Evolutionary conservation across 371 early-diverging fungal species (phyloP), one percentile per base, ranked within the genome.

Genomic region (Saksenaea vasiformis): DNA sequence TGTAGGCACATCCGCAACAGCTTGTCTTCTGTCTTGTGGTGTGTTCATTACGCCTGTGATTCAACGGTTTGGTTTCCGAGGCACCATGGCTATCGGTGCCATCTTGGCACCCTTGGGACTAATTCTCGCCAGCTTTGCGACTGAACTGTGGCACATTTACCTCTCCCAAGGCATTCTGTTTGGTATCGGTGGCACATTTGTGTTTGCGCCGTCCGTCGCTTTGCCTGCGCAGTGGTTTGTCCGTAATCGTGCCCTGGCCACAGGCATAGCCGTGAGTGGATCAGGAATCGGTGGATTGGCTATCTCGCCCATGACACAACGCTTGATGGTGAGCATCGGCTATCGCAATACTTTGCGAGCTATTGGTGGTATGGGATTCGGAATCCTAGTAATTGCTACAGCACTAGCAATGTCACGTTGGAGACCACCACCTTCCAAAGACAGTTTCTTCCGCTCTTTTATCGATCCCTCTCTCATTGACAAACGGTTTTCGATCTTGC

Each of bases 251-350:
- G 79, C 74, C 0, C 58, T 79, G 13, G 80, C 82, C 1, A 68
- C 76, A 3, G 82, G 82, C 9, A 69, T 47, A 19, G 51, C 51
- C 11, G 51, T 47, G 9, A 47, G 51, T 47, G 51, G 51, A 3
- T 47, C 51, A 8, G 51, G 51, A 5, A 47, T 47, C 24, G 51
- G 51, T 22, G 51, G 51, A n/a, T 22, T 47, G 4, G 51, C 81
- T 26, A 54, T 93, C 22, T 78, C 87, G 0, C 88, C 90, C 0
- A 72, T 91, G 58, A 78, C 83, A 5, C 81, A 82, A 37, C 61
- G 47, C 5, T 66, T 91, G 56, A 80, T 92, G 31, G 53, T 56
- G 2, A 61, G 56, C 0, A 54, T 85, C n/a, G 89, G 89, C 0
- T 75, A 81, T 31, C 73, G 77, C 14, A 87, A 87, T 77, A 68